phyloP scores from a whole-genome alignment of 2,329 filamentous ascomycete species.

The Colletotrichum sp. region DNA sequence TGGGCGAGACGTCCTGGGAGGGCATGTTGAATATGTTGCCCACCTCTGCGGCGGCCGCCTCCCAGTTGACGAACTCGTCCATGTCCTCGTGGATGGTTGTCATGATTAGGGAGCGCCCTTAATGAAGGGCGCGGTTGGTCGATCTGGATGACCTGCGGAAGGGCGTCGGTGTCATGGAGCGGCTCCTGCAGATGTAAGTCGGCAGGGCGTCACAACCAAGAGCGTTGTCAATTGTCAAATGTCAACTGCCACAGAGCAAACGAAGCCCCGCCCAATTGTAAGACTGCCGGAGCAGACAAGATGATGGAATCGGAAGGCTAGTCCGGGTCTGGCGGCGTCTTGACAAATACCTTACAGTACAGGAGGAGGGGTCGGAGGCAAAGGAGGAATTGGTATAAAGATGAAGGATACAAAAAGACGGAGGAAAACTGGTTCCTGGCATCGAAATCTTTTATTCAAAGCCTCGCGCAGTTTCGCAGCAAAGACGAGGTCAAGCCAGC shows the following conservation, averaged over 20 bases:
- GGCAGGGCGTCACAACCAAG: background rate
- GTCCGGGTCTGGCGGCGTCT: background rate
- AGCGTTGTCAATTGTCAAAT: constrained; percentile 3
- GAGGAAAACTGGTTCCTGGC: background rate
- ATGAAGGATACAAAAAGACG: background rate
- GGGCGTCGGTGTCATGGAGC: constrained; percentile 12
- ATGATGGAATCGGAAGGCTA: background rate
- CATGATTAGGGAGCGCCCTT: constrained; percentile 27
- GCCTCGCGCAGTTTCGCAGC: background rate
- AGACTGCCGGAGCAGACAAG: background rate
- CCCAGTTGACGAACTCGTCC: constrained; percentile 71
- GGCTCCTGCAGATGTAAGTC: constrained; percentile 2
- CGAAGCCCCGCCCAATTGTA: constrained; percentile 13
- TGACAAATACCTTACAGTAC: background rate
- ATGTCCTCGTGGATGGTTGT: constrained; percentile 50
- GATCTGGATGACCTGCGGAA: constrained; percentile 1
- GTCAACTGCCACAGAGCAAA: background rate
- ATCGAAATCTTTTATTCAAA: constrained; percentile 19
- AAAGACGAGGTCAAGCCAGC: constrained; percentile 4
- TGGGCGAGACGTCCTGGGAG: constrained; percentile 38
- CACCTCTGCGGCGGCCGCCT: constrained; percentile 48
- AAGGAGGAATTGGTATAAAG: constrained; percentile 20
- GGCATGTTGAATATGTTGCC: constrained; percentile 35
- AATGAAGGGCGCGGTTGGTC: constrained; percentile 4
- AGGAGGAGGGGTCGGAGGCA: background rate